Evolutionary conservation across 2,329 filamentous ascomycete genomes (phyloP).

Genomic region (Cordyceps fumosorosea): DNA sequence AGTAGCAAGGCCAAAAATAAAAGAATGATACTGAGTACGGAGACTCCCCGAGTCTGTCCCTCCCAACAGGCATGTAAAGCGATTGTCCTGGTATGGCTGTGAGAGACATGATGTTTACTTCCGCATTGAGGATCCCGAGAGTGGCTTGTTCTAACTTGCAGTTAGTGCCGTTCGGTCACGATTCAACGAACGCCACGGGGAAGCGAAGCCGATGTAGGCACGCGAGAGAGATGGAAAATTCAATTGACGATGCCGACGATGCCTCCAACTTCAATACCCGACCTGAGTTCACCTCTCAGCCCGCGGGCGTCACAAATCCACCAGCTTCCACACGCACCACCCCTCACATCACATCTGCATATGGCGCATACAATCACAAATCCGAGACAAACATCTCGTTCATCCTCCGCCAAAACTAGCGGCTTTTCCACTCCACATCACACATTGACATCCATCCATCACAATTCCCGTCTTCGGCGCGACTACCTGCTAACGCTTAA

Average conservation of each 20-base stretch:
- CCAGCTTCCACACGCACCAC: not conserved
- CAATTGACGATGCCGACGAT: not conserved
- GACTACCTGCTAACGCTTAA: not conserved
- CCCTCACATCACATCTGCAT: not conserved
- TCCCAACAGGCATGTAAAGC: constrained; percentile 4
- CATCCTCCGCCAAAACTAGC: not conserved
- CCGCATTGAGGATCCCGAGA: constrained; percentile 12
- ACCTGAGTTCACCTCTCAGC: not conserved
- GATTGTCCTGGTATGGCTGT: constrained; percentile 5
- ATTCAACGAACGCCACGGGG: not conserved
- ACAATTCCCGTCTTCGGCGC: constrained; percentile 2
- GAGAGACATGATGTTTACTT: constrained; percentile 8
- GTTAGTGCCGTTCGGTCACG: not conserved
- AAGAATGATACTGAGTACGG: not conserved
- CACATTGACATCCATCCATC: not conserved
- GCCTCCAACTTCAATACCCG: not conserved
- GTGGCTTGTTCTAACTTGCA: not conserved
- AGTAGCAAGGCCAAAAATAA: not conserved
- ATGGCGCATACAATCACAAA: not conserved
- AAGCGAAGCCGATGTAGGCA: too few relatives aligned
- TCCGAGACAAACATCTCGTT: not conserved
- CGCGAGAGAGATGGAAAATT: not conserved
- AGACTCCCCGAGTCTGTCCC: not conserved
- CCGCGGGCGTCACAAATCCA: not conserved
- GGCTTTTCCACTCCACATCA: constrained; percentile 2